phyloP scores from a whole-genome alignment of 768 basidiomycete species.

The Fomitopsis serialis region DNA sequence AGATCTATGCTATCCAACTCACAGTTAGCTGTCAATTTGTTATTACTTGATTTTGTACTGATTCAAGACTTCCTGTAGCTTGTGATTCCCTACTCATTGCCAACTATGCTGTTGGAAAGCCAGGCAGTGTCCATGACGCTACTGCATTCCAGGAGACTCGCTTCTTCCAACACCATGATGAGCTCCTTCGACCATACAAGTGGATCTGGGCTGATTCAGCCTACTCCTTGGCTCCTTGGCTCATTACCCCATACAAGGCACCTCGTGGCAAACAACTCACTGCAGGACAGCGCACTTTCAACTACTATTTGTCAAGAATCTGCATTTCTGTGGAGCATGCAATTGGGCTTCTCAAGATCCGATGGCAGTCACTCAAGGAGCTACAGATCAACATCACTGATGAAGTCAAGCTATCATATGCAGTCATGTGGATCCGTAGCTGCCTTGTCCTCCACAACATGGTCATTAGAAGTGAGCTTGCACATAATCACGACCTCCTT shows the following conservation, averaged over 20 bases:
- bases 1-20: constrained; percentile 6
- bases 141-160: constrained; percentile 25
- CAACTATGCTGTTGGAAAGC: constrained; percentile 25
- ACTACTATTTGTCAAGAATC: constrained; percentile 5
- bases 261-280: neutral
- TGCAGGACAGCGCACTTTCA: neutral
- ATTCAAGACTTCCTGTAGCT: constrained; percentile 8
- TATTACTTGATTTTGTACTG: constrained; percentile 7
- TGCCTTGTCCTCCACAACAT: constrained; percentile 13
- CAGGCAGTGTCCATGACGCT: constrained; percentile 31
- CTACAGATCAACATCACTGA: constrained; percentile 7
- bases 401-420: constrained; percentile 7
- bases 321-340: constrained; percentile 6
- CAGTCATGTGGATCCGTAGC: constrained; percentile 9
- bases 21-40: neutral
- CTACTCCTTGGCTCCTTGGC: constrained; percentile 19
- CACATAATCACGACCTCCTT: neutral
- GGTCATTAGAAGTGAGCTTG: neutral
- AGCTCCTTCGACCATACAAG: constrained; percentile 12
- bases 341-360: constrained; percentile 11
- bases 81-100: constrained; percentile 19
- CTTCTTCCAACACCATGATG: constrained; percentile 16
- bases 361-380: constrained; percentile 3
- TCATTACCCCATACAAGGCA: constrained; percentile 17
- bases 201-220: constrained; percentile 28